These are phyloP conservation scores for Pseudocercospora pini-densiflorae DNA, from an alignment of 2,329 filamentous ascomycete genomes.

Conservation along the genomic window DNA sequence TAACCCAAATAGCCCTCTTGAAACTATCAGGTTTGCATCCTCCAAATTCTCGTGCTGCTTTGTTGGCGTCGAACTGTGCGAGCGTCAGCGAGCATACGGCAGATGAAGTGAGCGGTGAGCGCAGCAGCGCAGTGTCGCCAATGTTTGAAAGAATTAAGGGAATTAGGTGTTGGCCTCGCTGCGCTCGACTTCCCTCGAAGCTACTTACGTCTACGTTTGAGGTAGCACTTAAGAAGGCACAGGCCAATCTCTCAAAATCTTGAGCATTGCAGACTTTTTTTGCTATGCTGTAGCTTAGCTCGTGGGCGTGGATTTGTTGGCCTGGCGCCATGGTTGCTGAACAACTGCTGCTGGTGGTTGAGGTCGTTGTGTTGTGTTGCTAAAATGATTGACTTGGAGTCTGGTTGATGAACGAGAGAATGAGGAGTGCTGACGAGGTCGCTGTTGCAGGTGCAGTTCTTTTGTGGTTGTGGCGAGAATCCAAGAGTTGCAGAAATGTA, in stretches of 20 bases:
- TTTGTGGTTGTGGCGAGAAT: not conserved
- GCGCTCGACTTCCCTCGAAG: too few relatives aligned
- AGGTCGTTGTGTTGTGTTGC: not conserved
- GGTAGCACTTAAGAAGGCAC: slow-evolving; percentile 25
- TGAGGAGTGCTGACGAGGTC: not conserved
- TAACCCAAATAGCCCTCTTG: slow-evolving; percentile 31
- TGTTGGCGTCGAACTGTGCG: slow-evolving; percentile 24
- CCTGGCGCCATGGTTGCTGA: not conserved
- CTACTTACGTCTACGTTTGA: not conserved
- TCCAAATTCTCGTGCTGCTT: slow-evolving; percentile 27
- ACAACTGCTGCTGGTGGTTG: not conserved
- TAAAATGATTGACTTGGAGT: too few relatives aligned
- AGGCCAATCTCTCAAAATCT: slow-evolving; percentile 30
- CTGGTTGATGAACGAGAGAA: not conserved
- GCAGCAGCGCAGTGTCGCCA: too few relatives aligned
- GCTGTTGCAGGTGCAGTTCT: not conserved
- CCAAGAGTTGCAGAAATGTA: not conserved
- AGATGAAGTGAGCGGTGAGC: too few relatives aligned
- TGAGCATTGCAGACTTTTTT: slow-evolving; percentile 25
- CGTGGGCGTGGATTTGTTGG: not conserved
- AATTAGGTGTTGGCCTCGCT: too few relatives aligned
- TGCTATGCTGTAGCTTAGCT: slow-evolving; percentile 26
- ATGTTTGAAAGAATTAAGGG: too few relatives aligned
- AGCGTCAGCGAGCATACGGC: not conserved
- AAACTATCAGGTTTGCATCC: slow-evolving; percentile 26